Evolutionary conservation across 2,329 filamentous ascomycete genomes (phyloP).

Genomic region (Plectosphaerella cucumerina): DNA sequence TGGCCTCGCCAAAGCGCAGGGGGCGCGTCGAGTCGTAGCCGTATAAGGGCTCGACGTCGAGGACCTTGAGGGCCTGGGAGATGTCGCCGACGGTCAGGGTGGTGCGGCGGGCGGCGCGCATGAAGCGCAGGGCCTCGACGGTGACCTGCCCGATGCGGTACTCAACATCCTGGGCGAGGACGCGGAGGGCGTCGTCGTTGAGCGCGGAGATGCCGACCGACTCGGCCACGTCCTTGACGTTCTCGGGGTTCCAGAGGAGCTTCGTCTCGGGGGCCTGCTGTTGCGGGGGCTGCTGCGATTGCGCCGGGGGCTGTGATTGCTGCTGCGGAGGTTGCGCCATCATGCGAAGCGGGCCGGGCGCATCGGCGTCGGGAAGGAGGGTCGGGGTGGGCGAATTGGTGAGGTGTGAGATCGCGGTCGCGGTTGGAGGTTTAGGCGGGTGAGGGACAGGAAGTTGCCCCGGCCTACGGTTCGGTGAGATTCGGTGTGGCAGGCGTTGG

Average conservation of each 20-base stretch:
- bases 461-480: too few species aligned
- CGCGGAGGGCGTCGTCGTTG: conserved; percentile 80
- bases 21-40: conserved; percentile 92
- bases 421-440: too few species aligned
- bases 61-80: conserved; percentile 74
- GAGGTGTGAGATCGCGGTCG: too few species aligned
- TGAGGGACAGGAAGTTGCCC: too few species aligned
- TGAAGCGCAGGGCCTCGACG: conserved; percentile 90
- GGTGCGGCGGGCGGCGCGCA: conserved; percentile 86
- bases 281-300: background rate
- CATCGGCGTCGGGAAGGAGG: background rate
- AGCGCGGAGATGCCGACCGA: conserved; percentile 83
- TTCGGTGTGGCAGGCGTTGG: too few species aligned
- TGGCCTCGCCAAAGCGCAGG: conserved; percentile 88
- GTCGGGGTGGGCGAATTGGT: too few species aligned
- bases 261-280: conserved; percentile 37
- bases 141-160: conserved; percentile 92
- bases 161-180: conserved; percentile 89
- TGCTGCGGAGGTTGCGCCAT: background rate
- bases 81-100: conserved; percentile 87
- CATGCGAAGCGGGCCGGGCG: background rate
- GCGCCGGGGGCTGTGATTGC: background rate
- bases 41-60: conserved; percentile 93
- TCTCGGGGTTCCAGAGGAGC: conserved; percentile 91
- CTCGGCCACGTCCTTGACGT: conserved; percentile 92